Base-by-base conservation (phyloP, 805 yeast genomes). In the Geotrichum ghanense region DNA sequence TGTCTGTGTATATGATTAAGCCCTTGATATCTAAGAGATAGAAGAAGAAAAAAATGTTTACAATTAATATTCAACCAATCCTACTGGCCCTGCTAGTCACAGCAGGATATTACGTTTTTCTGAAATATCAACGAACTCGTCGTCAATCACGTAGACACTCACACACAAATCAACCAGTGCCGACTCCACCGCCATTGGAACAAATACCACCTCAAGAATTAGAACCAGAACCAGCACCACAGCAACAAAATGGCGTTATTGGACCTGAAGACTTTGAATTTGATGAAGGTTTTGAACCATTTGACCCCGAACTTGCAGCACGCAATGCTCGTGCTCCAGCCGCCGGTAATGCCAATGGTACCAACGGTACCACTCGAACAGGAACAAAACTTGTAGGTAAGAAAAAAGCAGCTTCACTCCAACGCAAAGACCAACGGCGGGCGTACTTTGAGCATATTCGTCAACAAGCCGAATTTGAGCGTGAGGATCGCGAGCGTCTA, bases 361-460 rank as follows among this genome's bases (percentile, higher is more conserved):
- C n/a, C n/a, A n/a, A n/a, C n/a, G n/a, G n/a, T n/a, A n/a, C n/a
- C n/a, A n/a, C n/a, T n/a, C n/a, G n/a, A n/a, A n/a, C n/a, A n/a
- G n/a, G n/a, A n/a, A 44, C 40, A 19, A 35, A 31, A 7, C 31
- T 46, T 12, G 48, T 46, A 27, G 43, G 48, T 22, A 46, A 46
- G 43, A 46, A 46, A 24, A 46, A 46, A 25, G 48, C 43, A 40
- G 39, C 39, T 22, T 24, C 40, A 10, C 23, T 46, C 26, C 47
- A 45, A 3, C 48, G 48, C 10, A 46, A 46, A 10, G 48, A 46
- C 22, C 48, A 46, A 7, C 17, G 27, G 6, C 39, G 41, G 19
- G 48, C 48, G 20, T 46, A 43, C 46, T 41, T 43, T n/a, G 48
- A 46, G 43, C 44, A 46, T 35, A 17, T 31, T 9, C 31, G 48